Base-by-base conservation (phyloP, 306 rosid species). In the Spatholobus suberectus region DNA sequence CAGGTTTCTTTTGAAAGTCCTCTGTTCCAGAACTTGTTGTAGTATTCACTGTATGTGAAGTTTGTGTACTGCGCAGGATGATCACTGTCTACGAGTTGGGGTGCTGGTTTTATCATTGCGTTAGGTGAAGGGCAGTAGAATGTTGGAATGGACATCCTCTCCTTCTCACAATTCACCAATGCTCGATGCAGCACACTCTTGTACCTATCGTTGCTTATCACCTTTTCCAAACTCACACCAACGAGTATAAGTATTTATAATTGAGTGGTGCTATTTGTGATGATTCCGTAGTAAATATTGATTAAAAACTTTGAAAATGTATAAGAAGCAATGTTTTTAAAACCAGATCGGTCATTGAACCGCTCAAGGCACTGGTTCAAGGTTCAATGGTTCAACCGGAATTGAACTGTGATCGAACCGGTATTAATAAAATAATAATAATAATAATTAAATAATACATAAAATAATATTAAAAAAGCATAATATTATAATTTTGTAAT, bases 111-210 rank as follows among this genome's bases (percentile, higher is more conserved):
- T 23, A 93, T 89, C 15, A 91, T 66, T 0, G 99, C 93, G 5
- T 92, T 85, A 0, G 90, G 89, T 6, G 85, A 84, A 5, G 99
- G 99, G 77, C 99, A 95, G 5, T 92, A 86, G 79, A 95, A 95
- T 0, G 99, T 90, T 17, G 99, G 96, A 52, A 95, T 83, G 0
- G 99, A 93, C 4, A 95, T 89, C 62, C 99, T 92, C 21, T 97
- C 93, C 76, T 83, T 89, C 1, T 92, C 91, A 23, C 81, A 23
- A 15, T 93, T 95, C 26, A 92, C 97, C 46, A 90, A 29, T 1
- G 99, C 99, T 4, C 99, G 75, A 85, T 95, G 99, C 90, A 94
- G 51, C 68, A 93, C 99, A 67, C 99, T 95, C 90, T 90, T 93
- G 85, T 92, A 95, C 57, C 23, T 84, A 14, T 81, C 84, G 54